phyloP scores from a whole-genome alignment of 1,139 yeast genomes.

The Geotrichum restrictum region DNA sequence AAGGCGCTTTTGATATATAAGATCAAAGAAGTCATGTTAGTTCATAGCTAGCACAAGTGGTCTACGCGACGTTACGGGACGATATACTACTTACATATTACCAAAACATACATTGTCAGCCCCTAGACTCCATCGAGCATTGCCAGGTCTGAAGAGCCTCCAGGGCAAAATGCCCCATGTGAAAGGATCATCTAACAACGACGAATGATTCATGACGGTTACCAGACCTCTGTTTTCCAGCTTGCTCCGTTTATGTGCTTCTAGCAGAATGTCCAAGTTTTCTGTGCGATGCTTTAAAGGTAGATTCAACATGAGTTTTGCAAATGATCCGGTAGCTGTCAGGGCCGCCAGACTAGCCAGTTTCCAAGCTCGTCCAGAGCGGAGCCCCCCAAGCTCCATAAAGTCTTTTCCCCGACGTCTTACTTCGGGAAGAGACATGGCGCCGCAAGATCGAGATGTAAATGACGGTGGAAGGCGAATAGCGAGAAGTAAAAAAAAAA shows the following conservation, averaged over 20 bases:
- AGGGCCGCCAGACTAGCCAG: conserved; percentile 67
- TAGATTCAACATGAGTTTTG: conserved; percentile 59
- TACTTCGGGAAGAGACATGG: conserved; percentile 73
- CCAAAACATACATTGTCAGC: conserved; percentile 88
- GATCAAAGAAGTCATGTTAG: too few species aligned
- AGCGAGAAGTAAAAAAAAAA: background rate
- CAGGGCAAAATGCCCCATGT: conserved; percentile 81
- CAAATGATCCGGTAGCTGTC: conserved; percentile 56
- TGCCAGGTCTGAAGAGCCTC: conserved; percentile 57
- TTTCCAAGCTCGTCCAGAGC: conserved; percentile 51
- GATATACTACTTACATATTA: conserved; percentile 38
- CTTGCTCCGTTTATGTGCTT: conserved; percentile 59
- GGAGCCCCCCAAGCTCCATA: conserved; percentile 60
- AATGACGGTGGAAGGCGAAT: background rate
- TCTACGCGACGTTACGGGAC: background rate
- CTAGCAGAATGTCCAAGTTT: conserved; percentile 59
- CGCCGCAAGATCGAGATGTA: background rate
- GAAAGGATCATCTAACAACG: conserved; percentile 89
- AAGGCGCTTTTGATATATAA: conserved; percentile 18
- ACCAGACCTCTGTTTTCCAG: conserved; percentile 67
- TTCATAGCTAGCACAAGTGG: background rate
- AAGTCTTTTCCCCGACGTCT: conserved; percentile 72
- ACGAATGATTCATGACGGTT: conserved; percentile 95
- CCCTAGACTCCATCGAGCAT: conserved; percentile 89
- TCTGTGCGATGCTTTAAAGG: conserved; percentile 61